Percentiles rank a stretch among this genome's conserved stretches.
phyloP scores from a whole-genome alignment of 352 stramenopile species.

The Phytophthora meadii region DNA sequence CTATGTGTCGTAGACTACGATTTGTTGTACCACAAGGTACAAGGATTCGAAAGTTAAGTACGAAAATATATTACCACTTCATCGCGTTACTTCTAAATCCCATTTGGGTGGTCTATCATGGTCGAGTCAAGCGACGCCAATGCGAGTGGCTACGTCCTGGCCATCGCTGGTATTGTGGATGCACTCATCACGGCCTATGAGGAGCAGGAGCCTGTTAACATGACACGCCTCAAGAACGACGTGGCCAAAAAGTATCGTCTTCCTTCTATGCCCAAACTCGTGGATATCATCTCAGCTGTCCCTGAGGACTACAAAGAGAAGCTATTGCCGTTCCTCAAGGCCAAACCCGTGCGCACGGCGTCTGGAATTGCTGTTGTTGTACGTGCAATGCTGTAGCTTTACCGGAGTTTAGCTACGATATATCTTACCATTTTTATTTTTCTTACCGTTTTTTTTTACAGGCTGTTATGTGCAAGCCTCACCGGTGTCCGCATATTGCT shows the following conservation, averaged over 20 bases:
- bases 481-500: constrained; percentile 97
- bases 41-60: too few species aligned
- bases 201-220: constrained; percentile 90
- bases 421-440: constrained; percentile 1
- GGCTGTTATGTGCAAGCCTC: constrained; percentile 97
- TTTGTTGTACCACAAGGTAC: too few species aligned
- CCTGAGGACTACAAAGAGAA: constrained; percentile 93
- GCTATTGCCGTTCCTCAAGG: constrained; percentile 93
- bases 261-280: constrained; percentile 93
- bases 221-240: constrained; percentile 94
- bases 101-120: constrained; percentile 3
- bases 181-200: constrained; percentile 93
- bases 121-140: neutral
- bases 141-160: constrained; percentile 71
- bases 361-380: constrained; percentile 96
- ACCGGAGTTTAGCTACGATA: neutral
- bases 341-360: constrained; percentile 95
- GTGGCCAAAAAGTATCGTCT: constrained; percentile 92
- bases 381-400: constrained; percentile 17
- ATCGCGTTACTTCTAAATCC: neutral
- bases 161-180: constrained; percentile 92
- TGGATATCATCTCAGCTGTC: constrained; percentile 96
- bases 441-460: constrained; percentile 10
- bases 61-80: neutral
- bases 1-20: too few species aligned